Evolutionary conservation across 768 basidiomycete species (phyloP), one percentile per base, ranked within the genome.

Genomic region (Podaxis sp.): DNA sequence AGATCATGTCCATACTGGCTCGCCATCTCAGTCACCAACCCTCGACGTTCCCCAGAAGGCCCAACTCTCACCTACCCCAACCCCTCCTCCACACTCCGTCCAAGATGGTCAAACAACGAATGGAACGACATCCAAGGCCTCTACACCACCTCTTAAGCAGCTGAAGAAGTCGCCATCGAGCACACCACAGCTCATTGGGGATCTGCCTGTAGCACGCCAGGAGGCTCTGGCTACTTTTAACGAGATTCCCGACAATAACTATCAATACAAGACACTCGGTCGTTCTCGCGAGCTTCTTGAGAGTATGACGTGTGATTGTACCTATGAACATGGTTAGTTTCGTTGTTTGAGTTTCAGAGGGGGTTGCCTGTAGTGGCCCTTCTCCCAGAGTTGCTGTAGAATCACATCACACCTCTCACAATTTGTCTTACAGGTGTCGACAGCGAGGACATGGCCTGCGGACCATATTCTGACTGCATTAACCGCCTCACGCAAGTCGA

Each of bases 401-500:
- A 46, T 17, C 41, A 55, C 30, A 22, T 52, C 37, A n/a, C 30
- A 46, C 52, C 11, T 51, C 56, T 74, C 72, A 72, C 66, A 71
- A 68, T 66, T 65, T 64, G 65, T 50, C 65, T 59, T 66, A 72
- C 71, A 93, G 91, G 80, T 65, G 71, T 76, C 26, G 88, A 90
- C 72, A 80, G 82, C 65, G 81, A 79, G 12, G 79, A 85, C 49
- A 76, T 75, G 58, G 93, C 94, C 5, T 99, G 97, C 75, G 94
- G 95, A 26, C 84, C 87, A 41, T 80, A 84, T 65, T 94, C 93
- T 24, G 93, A 96, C 77, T 99, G 97, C 74, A 98, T 99, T 78
- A 99, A 99, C 75, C 84, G 95, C 62, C 85, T 99, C 65, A 96
- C 97, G 26, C 96, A 96, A 75, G 94, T 99, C 12, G 97, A 99